phyloP scores from a whole-genome alignment of 371 early-diverging fungal species.

The Mortierella sp. region DNA sequence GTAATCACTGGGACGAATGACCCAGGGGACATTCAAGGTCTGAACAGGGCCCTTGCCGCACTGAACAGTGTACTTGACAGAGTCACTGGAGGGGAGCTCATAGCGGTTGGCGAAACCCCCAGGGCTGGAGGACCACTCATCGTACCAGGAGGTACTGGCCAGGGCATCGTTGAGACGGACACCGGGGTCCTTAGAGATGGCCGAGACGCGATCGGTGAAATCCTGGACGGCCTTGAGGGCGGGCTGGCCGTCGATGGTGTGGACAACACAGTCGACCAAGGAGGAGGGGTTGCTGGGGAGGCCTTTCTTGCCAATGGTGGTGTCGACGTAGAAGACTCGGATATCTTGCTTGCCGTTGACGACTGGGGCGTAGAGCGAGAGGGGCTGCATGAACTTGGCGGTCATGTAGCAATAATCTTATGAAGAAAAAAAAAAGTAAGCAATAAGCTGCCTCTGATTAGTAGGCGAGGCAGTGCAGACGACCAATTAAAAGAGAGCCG shows the following conservation, averaged over 20 bases:
- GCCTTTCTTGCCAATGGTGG: constrained; percentile 27
- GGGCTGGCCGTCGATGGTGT: constrained; percentile 54
- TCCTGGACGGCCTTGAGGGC: constrained; percentile 55
- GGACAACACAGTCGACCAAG: constrained; percentile 45
- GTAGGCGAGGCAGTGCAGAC: neutral
- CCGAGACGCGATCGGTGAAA: constrained; percentile 48
- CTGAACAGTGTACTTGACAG: constrained; percentile 52
- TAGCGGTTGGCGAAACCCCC: constrained; percentile 52
- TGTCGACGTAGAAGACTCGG: constrained; percentile 53
- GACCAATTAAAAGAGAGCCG: neutral
- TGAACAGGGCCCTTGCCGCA: constrained; percentile 27
- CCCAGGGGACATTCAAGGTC: constrained; percentile 51
- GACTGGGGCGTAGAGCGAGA: constrained; percentile 56
- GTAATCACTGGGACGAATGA: constrained; percentile 31
- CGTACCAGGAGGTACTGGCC: constrained; percentile 56
- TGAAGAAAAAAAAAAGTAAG: neutral
- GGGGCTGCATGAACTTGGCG: constrained; percentile 45
- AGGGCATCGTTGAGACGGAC: constrained; percentile 58
- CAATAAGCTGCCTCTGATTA: neutral
- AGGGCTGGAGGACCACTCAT: constrained; percentile 46
- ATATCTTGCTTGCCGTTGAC: constrained; percentile 39
- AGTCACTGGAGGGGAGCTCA: constrained; percentile 39
- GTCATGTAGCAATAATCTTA: constrained; percentile 45
- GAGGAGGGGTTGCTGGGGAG: constrained; percentile 37
- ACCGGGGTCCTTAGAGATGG: constrained; percentile 57